A percentile compares a stretch with the other conserved stretches of the same genome.
phyloP scores from a whole-genome alignment of 306 rosid genomes.

The Ormosia emarginata region DNA sequence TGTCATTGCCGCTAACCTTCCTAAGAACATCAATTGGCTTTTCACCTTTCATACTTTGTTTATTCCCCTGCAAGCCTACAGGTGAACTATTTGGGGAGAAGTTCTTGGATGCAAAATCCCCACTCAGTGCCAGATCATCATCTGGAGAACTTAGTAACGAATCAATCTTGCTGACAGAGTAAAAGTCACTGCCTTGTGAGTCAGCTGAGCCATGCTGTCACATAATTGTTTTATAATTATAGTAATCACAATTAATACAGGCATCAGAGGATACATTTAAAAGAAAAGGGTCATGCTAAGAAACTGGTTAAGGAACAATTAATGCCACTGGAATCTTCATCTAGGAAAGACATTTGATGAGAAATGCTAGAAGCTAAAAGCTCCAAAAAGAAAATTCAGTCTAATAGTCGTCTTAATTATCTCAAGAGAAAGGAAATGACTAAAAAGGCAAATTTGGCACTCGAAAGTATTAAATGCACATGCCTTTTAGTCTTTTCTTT shows the following conservation, averaged over 20 bases:
- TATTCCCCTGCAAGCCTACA: constrained; percentile 33
- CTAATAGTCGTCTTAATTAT: not conserved
- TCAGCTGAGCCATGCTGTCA: constrained; percentile 40
- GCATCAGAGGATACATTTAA: not conserved
- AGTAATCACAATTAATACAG: constrained; percentile 15
- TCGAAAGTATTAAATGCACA: not conserved
- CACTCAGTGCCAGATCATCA: constrained; percentile 25
- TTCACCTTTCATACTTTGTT: constrained; percentile 32
- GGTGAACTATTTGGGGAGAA: constrained; percentile 9
- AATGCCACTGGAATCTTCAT: not conserved
- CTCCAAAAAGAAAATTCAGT: not conserved
- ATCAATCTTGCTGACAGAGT: constrained; percentile 11
- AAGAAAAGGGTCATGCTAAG: not conserved
- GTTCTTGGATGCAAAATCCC: constrained; percentile 30
- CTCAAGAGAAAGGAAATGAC: not conserved
- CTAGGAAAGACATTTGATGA: not conserved
- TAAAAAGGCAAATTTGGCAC: not conserved
- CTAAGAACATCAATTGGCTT: constrained; percentile 66
- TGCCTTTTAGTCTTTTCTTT: not conserved
- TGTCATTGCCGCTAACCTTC: constrained; percentile 77
- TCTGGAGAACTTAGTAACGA: constrained; percentile 23
- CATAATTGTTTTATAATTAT: constrained; percentile 7
- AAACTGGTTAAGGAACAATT: not conserved
- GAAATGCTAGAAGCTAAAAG: not conserved
- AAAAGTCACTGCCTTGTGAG: constrained; percentile 25